Evolutionary conservation across 1,284 basidiomycete genomes (phyloP), one percentile per base, ranked within the genome.

Genomic region (Ustilago sp.): DNA sequence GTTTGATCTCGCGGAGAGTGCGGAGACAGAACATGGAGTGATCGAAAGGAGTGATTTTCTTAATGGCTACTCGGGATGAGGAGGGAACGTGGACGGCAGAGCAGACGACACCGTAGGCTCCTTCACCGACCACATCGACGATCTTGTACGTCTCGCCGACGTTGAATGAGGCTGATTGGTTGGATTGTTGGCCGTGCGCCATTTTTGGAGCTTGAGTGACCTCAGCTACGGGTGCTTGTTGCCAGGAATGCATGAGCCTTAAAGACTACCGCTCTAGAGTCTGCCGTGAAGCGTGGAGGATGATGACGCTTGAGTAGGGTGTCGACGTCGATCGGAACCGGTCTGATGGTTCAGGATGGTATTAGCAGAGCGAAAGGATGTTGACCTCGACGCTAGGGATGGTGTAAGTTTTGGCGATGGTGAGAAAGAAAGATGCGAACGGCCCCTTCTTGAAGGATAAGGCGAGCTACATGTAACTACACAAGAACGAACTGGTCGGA

Each of bases 71-170:
- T 8, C 80, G 74, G 2, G 80, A 80, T 36, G 70, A 73, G 17
- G 48, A 85, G 56, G 67, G 86, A 60, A 69, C 80, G 69, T 88
- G 87, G 36, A 87, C 79, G 2, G 87, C 87, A 1, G 86, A 86
- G 74, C 86, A 87, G 13, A 87, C 87, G 12, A 87, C 87, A 15
- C 87, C 87, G 70, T 88, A 88, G 11, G 87, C 87, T 13, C 87
- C 87, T 63, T 88, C 87, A 36, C 87, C 87, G n/a, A 88, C 86
- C 3, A 87, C 84, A 72, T 87, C 85, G 53, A 86, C 85, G 6
- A 88, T 81, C 39, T 79, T 77, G 77, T 86, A 86, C 12, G 74
- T 74, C 52, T 77, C 73, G 57, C 82, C 82, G 9, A 84, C 76
- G 4, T 69, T 68, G 72, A 78, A 78, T 28, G 76, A 63, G 51